Evolutionary conservation across 805 yeast genomes (phyloP).

Genomic region (Kuraishia borneana): DNA sequence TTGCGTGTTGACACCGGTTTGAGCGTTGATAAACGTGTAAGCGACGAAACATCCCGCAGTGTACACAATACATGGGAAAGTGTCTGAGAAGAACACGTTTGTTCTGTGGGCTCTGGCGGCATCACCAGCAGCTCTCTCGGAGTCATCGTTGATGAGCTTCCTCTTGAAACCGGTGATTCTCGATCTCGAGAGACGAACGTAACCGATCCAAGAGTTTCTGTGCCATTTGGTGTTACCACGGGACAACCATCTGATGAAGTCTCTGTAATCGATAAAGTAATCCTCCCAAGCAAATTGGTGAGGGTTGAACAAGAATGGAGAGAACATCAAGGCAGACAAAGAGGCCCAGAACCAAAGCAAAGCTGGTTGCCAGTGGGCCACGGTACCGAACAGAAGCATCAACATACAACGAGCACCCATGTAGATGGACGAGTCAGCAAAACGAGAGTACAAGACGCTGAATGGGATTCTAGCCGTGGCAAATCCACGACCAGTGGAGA

Average conservation of each 20-base stretch:
- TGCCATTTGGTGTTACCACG: conserved; percentile 87
- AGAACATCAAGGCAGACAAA: conserved; percentile 71
- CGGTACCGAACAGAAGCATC: conserved; percentile 62
- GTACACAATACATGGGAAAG: conserved; percentile 59
- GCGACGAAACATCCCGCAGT: conserved; percentile 76
- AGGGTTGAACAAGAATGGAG: conserved; percentile 95
- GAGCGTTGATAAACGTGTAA: conserved; percentile 73
- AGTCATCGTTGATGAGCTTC: conserved; percentile 62
- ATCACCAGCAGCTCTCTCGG: conserved; percentile 79
- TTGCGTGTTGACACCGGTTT: conserved; percentile 60
- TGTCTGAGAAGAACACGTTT: conserved; percentile 59
- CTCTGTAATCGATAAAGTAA: conserved; percentile 93
- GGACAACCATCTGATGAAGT: conserved; percentile 82
- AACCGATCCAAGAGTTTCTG: conserved; percentile 84
- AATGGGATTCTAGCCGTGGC: conserved; percentile 75
- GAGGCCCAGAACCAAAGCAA: conserved; percentile 97
- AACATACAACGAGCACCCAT: conserved; percentile 74
- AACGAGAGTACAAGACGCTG: conserved; percentile 62
- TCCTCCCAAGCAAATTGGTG: conserved; percentile 96
- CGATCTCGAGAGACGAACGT: conserved; percentile 71
- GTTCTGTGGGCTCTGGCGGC: conserved; percentile 74
- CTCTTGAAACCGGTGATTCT: conserved; percentile 79
- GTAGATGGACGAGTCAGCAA: conserved; percentile 74
- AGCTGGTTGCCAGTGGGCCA: conserved; percentile 85
- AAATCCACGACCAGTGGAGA: conserved; percentile 80